Conservation (phyloP, 495 filamentous ascomycete species). For the Penicillium antarcticum region DNA sequence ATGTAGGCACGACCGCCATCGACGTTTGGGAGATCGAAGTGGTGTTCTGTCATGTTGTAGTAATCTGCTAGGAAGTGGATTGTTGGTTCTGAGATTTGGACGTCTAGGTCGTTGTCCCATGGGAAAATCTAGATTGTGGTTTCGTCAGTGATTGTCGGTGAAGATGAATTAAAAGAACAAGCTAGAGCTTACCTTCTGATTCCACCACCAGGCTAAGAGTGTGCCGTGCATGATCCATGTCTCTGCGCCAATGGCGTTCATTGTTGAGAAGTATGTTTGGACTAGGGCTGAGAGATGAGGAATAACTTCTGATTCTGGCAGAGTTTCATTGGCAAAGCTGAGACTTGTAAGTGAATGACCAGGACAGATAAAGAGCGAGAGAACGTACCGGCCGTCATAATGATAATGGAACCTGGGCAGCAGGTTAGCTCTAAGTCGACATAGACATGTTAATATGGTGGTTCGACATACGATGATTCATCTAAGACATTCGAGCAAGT, state of each 20-base stretch:
- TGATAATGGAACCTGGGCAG: conserved; percentile 53
- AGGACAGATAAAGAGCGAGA: background rate
- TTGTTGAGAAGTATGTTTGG: conserved; percentile 53
- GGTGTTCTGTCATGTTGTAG: conserved; percentile 63
- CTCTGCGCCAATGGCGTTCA: conserved; percentile 53
- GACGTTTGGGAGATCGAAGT: conserved; percentile 43
- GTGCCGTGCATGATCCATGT: conserved; percentile 66
- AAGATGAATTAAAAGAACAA: background rate
- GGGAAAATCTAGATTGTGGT: conserved; percentile 55
- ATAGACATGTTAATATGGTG: conserved; percentile 4
- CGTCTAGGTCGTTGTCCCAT: conserved; percentile 62
- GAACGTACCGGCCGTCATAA: conserved; percentile 56
- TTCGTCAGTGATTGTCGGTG: background rate
- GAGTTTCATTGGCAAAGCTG: conserved; percentile 47
- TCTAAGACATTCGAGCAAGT: conserved; percentile 26
- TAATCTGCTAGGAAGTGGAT: conserved; percentile 56
- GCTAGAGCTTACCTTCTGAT: conserved; percentile 40
- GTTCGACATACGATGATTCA: conserved; percentile 50
- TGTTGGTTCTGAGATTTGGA: conserved; percentile 54
- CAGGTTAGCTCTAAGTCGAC: background rate
- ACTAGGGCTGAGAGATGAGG: conserved; percentile 48
- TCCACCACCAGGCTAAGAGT: conserved; percentile 63
- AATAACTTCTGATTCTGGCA: conserved; percentile 46
- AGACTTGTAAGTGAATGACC: conserved; percentile 14
- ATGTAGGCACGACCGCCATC: conserved; percentile 47